Evolutionary conservation across 306 rosid species (phyloP).

Genomic region (Citrullus colocynthis): DNA sequence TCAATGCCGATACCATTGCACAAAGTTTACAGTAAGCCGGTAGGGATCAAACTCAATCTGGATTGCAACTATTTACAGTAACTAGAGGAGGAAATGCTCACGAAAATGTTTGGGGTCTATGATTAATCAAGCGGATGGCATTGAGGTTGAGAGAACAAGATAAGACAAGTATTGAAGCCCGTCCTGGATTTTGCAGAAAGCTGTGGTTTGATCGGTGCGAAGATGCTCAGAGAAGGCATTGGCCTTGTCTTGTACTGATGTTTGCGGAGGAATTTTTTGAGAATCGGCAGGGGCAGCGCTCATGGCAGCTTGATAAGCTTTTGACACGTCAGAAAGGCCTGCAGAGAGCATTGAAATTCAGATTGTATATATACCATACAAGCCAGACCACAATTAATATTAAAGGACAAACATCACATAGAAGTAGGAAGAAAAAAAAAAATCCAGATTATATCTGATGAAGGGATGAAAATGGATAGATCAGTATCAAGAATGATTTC

Average conservation of each 20-base stretch:
- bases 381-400: background rate
- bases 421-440: too few species aligned
- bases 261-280: constrained; percentile 32
- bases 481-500: background rate
- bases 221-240: constrained; percentile 51
- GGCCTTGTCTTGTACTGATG: constrained; percentile 58
- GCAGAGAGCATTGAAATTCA: constrained; percentile 3
- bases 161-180: constrained; percentile 67
- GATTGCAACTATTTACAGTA: constrained; percentile 1
- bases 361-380: background rate
- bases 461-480: background rate
- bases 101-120: background rate
- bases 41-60: constrained; percentile 1
- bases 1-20: background rate
- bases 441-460: too few species aligned
- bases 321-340: constrained; percentile 88
- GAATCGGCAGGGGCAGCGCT: constrained; percentile 51
- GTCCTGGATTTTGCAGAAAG: constrained; percentile 68
- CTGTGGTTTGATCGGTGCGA: constrained; percentile 53
- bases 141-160: constrained; percentile 67
- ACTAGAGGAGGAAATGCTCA: constrained; percentile 1
- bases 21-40: background rate
- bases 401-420: background rate
- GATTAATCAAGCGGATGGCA: constrained; percentile 45
- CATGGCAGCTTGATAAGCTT: constrained; percentile 74